phyloP scores from a whole-genome alignment of 148 eudicot species.

The Cornus controversa region DNA sequence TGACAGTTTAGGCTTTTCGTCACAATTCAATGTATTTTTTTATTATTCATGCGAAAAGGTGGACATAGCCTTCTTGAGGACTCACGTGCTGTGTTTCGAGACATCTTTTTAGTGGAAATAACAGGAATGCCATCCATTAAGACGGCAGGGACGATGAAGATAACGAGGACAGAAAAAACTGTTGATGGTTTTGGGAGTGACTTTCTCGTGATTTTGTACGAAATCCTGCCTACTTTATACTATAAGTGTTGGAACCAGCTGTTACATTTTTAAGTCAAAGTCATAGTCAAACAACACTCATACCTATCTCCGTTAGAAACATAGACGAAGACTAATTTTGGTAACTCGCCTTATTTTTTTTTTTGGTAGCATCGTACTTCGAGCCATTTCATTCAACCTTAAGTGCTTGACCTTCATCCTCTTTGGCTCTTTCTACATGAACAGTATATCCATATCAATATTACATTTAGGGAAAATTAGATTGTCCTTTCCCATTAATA shows the following conservation, averaged over 20 bases:
- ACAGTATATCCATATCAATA: too few relatives aligned
- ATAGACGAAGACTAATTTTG: not conserved
- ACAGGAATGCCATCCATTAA: not conserved
- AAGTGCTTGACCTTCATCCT: too few relatives aligned
- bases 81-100: not conserved
- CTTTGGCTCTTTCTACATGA: too few relatives aligned
- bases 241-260: not conserved
- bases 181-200: not conserved
- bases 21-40: too few relatives aligned
- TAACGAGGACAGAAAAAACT: not conserved
- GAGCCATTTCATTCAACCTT: not conserved
- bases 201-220: not conserved
- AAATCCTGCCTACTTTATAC: not conserved
- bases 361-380: not conserved
- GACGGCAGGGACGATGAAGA: not conserved
- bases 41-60: not conserved
- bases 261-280: not conserved
- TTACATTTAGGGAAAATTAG: too few relatives aligned
- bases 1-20: not conserved
- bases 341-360: not conserved
- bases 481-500: too few relatives aligned
- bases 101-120: not conserved
- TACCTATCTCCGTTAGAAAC: not conserved
- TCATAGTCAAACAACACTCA: not conserved
- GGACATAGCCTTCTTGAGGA: not conserved